Percentiles rank a stretch among this genome's conserved stretches.
Conservation (phyloP, 2,329 filamentous ascomycete genomes). For the Fusarium sp. region DNA sequence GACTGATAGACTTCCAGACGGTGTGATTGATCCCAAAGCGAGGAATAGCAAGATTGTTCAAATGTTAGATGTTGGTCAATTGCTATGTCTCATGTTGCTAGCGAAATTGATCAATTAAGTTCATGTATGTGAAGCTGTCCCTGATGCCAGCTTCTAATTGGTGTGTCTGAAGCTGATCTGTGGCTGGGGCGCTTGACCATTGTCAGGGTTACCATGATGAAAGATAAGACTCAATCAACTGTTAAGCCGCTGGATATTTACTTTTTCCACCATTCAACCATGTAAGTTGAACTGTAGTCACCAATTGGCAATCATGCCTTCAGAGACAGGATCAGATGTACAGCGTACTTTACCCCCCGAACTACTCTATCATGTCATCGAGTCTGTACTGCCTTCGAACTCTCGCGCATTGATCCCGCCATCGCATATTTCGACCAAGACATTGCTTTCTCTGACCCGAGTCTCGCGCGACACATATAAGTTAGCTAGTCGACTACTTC, state of each 20-base stretch:
- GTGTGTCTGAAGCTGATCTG: not conserved
- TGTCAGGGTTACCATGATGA: no score
- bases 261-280: not conserved
- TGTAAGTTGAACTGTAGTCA: not conserved
- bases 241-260: not conserved
- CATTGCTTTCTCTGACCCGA: constrained; percentile 57
- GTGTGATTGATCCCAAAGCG: not conserved
- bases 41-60: not conserved
- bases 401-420: constrained; percentile 48
- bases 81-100: no score
- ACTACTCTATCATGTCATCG: constrained; percentile 51
- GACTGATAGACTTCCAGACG: not conserved
- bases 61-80: not conserved
- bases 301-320: constrained; percentile 17
- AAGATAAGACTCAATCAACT: constrained; percentile 19
- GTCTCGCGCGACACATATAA: constrained; percentile 56
- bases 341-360: constrained; percentile 47
- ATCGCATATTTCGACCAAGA: constrained; percentile 54
- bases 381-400: constrained; percentile 50
- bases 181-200: no score
- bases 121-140: constrained; percentile 5
- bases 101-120: no score
- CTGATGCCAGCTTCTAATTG: constrained; percentile 17
- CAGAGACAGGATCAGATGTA: not conserved
- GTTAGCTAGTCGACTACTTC: constrained; percentile 56